Evolutionary conservation across 192 early-diverging fungal genomes (phyloP), one percentile per base, ranked within the genome.

Genomic region (Gigaspora rosea): DNA sequence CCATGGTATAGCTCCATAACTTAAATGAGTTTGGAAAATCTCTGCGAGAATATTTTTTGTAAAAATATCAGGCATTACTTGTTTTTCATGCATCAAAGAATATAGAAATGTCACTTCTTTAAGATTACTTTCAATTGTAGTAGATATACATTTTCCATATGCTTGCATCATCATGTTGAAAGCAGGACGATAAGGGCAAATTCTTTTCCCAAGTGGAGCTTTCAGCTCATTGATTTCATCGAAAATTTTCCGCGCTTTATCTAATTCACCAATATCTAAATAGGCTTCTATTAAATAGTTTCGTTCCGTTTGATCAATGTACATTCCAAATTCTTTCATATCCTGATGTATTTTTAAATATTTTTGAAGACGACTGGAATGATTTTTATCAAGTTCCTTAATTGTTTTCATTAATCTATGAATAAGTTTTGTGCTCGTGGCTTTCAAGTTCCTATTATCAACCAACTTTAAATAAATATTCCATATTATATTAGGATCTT

Each of bases 61-160:
- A 18, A 83, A 77, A 22, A 80, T 71, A 70, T 92, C 85, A 10
- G 94, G 91, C 64, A 81, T 65, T 41, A 93, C 59, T 3, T 90
- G 87, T 36, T 82, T 83, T 51, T 86, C 81, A 7, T 76, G 48
- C 82, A 96, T 88, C 57, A 86, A 73, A 15, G 90, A 85, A 74
- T 89, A 92, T 16, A 92, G 88, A 41, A 80, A 80, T 70, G 88
- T 85, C 0, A 93, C 92, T 76, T 91, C 88, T 1, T 83, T 80
- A n/a, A 86, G 77, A 36, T 78, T 54, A 3, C n/a, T 20, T 13
- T 75, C 71, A n/a, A 56, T 15, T 18, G 52, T 15, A 13, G 9
- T 52, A n/a, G 12, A 5, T 56, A 11, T 56, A 18, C 4, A 35
- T 32, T 69, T 79, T 58, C 76, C 78, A 67, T 68, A 79, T 11